Evolutionary conservation across 2,329 filamentous ascomycete species (phyloP).

Genomic region (Monosporascus sp.): DNA sequence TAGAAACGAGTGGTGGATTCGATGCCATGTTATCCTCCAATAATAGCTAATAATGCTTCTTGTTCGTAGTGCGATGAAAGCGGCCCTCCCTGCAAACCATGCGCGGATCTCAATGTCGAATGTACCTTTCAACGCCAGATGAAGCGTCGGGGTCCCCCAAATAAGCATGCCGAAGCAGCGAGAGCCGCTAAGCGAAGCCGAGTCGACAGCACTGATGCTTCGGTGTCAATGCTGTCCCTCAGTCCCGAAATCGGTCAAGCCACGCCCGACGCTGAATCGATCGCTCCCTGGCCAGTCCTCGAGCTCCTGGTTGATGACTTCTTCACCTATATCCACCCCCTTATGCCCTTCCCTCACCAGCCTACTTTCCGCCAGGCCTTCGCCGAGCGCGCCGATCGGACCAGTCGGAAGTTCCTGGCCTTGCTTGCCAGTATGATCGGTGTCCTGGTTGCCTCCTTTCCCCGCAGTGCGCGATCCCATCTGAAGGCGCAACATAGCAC

Average conservation of each 20-base stretch:
- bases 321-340: slow-evolving; percentile 76
- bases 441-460: slow-evolving; percentile 69
- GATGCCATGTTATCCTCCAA: too few species aligned
- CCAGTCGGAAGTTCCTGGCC: slow-evolving; percentile 62
- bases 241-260: slow-evolving; percentile 30
- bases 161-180: slow-evolving; percentile 54
- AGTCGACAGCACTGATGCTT: slow-evolving; percentile 40
- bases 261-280: slow-evolving; percentile 59
- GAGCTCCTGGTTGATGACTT: slow-evolving; percentile 73
- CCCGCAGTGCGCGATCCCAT: slow-evolving; percentile 64
- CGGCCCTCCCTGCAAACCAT: slow-evolving; percentile 52
- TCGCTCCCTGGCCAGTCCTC: slow-evolving; percentile 64
- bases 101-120: slow-evolving; percentile 51
- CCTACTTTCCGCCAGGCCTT: slow-evolving; percentile 70
- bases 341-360: slow-evolving; percentile 74
- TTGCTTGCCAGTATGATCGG: slow-evolving; percentile 72
- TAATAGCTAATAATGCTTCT: not conserved
- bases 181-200: slow-evolving; percentile 46
- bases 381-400: slow-evolving; percentile 60
- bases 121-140: slow-evolving; percentile 55
- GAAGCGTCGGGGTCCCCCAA: slow-evolving; percentile 55
- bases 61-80: slow-evolving; percentile 45
- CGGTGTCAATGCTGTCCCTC: slow-evolving; percentile 45
- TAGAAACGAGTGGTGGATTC: too few species aligned
- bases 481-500: slow-evolving; percentile 63